Evolutionary conservation across 345 rosid genomes (phyloP), one percentile per base, ranked within the genome.

Genomic region (Eucalyptus microcorys): DNA sequence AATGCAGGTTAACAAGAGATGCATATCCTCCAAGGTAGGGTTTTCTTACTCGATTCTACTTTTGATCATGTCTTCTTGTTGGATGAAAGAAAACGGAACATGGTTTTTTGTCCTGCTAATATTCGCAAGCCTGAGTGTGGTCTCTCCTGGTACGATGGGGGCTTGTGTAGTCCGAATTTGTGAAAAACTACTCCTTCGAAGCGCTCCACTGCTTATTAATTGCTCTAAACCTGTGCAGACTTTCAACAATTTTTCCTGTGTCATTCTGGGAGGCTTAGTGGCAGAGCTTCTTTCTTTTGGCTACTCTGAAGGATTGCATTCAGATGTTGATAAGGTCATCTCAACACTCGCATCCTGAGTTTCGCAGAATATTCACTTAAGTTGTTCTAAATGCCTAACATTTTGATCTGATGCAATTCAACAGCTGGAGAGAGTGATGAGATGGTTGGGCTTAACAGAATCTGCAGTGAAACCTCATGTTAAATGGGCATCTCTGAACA

Each of bases 191-290:
- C 88, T 43, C 68, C 88, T 17, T 4, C 14, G 24, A 80, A 66
- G 13, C 14, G 55, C 50, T 81, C 14, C 87, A 5, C 24, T 53
- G 45, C 47, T 85, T 52, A 50, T 52, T 4, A 32, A 14, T 40
- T 91, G 66, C 79, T 34, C 53, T 14, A 10, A 55, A 19, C 66
- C 3, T 87, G 88, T 87, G 88, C 93, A 93, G 93, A 89, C 86
- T 50, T 88, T 92, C 85, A 91, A 91, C 90, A 87, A 90, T 64
- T 92, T 95, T 71, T 93, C 94, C 43, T 95, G 95, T 87, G 90
- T 94, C 26, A 89, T 93, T 71, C 87, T 92, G 50, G 95, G 96
- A 92, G 95, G 96, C 85, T 88, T 93, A 86, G 94, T 93, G 15
- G 93, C 95, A 86, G 97, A 95, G 87, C 91, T 94, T 27, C 61